A percentile compares a stretch with the other conserved stretches of the same genome.
These are phyloP conservation scores for Chaetomium strumarium DNA, from an alignment of 2,329 filamentous ascomycete species.

Conservation along the genomic window DNA sequence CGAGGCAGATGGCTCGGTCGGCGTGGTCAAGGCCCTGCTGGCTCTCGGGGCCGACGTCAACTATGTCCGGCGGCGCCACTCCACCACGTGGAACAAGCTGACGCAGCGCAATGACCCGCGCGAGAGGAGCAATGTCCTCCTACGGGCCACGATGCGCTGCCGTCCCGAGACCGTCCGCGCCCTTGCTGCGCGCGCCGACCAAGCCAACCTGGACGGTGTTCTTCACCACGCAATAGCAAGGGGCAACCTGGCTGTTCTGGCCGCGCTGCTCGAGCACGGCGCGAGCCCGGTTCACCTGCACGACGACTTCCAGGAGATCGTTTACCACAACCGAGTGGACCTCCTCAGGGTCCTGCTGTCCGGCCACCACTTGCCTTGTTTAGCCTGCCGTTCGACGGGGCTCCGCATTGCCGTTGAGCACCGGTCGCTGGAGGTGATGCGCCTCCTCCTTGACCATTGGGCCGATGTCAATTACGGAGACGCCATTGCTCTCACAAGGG, in stretches of 20 bases:
- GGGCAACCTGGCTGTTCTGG: constrained; percentile 22
- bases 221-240: constrained; percentile 24
- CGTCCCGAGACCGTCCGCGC: constrained; percentile 23
- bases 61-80: constrained; percentile 20
- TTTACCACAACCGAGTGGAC: constrained; percentile 20
- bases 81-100: constrained; percentile 23
- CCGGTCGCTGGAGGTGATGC: constrained; percentile 19
- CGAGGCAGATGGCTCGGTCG: constrained; percentile 23
- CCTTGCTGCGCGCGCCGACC: constrained; percentile 25
- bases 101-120: constrained; percentile 17
- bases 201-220: constrained; percentile 25
- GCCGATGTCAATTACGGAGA: constrained; percentile 25
- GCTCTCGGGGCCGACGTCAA: constrained; percentile 27
- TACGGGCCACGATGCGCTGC: constrained; percentile 22
- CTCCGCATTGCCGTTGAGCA: constrained; percentile 25
- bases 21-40: constrained; percentile 25
- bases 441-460: constrained; percentile 22
- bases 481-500: constrained; percentile 21
- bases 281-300: constrained; percentile 24
- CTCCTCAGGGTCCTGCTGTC: constrained; percentile 21
- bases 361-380: constrained; percentile 24
- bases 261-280: constrained; percentile 23
- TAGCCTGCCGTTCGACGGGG: constrained; percentile 23
- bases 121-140: constrained; percentile 25
- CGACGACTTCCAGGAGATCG: constrained; percentile 25